These are phyloP conservation scores for Zygotorulaspora florentina DNA, from an alignment of 805 yeast genomes.

Conservation along the genomic window DNA sequence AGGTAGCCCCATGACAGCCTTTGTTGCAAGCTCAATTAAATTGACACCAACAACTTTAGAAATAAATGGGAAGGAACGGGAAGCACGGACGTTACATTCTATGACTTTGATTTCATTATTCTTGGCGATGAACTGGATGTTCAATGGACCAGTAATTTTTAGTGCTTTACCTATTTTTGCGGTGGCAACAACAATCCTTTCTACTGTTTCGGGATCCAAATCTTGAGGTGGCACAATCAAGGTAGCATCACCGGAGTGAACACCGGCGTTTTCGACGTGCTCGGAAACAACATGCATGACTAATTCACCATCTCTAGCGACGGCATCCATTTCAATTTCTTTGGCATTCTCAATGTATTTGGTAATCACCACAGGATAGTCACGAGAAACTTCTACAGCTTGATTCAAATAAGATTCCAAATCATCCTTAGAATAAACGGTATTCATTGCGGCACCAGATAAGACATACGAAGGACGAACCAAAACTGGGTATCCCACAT, in stretches of 20 bases:
- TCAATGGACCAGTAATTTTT: slow-evolving; percentile 95
- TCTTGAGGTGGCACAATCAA: slow-evolving; percentile 96
- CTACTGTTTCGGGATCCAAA: slow-evolving; percentile 84
- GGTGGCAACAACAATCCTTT: slow-evolving; percentile 89
- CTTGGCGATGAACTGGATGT: slow-evolving; percentile 94
- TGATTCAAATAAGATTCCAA: slow-evolving; percentile 81
- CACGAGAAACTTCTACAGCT: slow-evolving; percentile 97
- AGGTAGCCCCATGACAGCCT: slow-evolving; percentile 87
- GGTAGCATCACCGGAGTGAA: slow-evolving; percentile 98
- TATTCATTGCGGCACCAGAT: slow-evolving; percentile 99
- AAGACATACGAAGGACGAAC: slow-evolving; percentile 97
- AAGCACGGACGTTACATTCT: slow-evolving; percentile 98
- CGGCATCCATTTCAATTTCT: slow-evolving; percentile 99
- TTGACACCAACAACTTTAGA: slow-evolving; percentile 96
- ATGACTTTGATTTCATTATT: slow-evolving; percentile 95
- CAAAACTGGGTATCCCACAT: slow-evolving; percentile 88
- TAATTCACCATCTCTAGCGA: slow-evolving; percentile 89
- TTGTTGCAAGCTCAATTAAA: slow-evolving; percentile 94
- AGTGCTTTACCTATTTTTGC: slow-evolving; percentile 94
- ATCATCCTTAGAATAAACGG: slow-evolving; percentile 86
- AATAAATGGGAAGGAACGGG: slow-evolving; percentile 98
- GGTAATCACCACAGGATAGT: slow-evolving; percentile 95
- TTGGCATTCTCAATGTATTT: slow-evolving; percentile 95
- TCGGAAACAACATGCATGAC: slow-evolving; percentile 97
- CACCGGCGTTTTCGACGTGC: slow-evolving; percentile 99